Evolutionary conservation across 148 eudicot genomes (phyloP).

Genomic region (Heliosperma pusillum): DNA sequence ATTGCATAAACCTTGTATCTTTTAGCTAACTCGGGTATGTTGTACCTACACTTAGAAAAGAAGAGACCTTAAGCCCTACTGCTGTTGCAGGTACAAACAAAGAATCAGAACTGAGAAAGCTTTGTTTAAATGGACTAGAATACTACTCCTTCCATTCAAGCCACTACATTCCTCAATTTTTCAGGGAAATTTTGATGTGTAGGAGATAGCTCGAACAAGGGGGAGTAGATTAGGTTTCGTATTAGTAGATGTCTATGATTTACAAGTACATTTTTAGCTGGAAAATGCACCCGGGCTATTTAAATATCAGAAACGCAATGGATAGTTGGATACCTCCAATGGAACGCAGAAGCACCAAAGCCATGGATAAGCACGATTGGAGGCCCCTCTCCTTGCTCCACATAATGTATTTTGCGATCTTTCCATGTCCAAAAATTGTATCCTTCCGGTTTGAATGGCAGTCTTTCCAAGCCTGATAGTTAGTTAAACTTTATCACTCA

Average conservation of each 20-base stretch:
- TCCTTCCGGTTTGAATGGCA: constrained; percentile 83
- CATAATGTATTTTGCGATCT: constrained; percentile 88
- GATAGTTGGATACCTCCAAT: constrained; percentile 74
- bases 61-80: not conserved
- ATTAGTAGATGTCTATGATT: not conserved
- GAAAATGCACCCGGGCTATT: constrained; percentile 1
- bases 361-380: constrained; percentile 93
- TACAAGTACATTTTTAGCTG: not conserved
- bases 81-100: not conserved
- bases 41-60: constrained; percentile 54
- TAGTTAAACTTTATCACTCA: constrained; percentile 4
- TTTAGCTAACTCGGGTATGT: constrained; percentile 95
- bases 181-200: too few species aligned
- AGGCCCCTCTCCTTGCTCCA: constrained; percentile 78
- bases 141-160: too few species aligned
- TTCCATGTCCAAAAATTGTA: constrained; percentile 93
- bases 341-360: constrained; percentile 98
- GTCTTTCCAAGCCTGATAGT: constrained; percentile 67
- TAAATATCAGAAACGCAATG: not conserved
- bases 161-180: too few species aligned
- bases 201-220: too few species aligned
- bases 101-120: too few species aligned
- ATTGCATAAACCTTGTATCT: constrained; percentile 87
- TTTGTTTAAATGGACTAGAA: too few species aligned
- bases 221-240: not conserved